phyloP scores from a whole-genome alignment of 2,329 filamentous ascomycete species.

The Apiospora malaysiana region DNA sequence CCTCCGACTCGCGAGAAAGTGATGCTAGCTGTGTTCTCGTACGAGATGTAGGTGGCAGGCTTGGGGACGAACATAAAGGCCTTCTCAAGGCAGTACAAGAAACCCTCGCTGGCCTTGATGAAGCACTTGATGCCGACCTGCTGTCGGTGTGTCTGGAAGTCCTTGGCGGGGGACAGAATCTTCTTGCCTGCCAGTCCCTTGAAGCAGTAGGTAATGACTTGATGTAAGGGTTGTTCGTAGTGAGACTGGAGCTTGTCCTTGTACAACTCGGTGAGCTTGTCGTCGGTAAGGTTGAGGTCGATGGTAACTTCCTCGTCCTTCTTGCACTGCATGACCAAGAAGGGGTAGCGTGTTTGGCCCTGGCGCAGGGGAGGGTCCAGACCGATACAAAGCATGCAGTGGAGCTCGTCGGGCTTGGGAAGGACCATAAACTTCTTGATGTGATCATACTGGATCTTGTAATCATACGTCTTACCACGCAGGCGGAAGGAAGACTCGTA shows the following conservation, averaged over 20 bases:
- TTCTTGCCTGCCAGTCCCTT: conserved; percentile 93
- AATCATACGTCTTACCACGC: conserved; percentile 98
- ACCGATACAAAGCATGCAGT: conserved; percentile 92
- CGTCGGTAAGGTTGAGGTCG: conserved; percentile 94
- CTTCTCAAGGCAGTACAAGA: conserved; percentile 96
- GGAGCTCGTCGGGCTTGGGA: conserved; percentile 97
- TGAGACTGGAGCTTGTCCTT: conserved; percentile 86
- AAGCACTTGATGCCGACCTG: conserved; percentile 98
- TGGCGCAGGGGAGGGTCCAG: conserved; percentile 94
- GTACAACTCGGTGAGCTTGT: conserved; percentile 82
- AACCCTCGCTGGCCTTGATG: conserved; percentile 99
- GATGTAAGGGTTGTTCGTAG: conserved; percentile 92
- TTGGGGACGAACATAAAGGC: conserved; percentile 99
- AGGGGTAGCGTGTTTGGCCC: conserved; percentile 96
- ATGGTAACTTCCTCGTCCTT: conserved; percentile 96
- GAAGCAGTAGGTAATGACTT: conserved; percentile 95
- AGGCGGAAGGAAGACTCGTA: conserved; percentile 97
- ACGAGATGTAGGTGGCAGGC: conserved; percentile 94
- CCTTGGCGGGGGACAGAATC: conserved; percentile 89
- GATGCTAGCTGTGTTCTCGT: conserved; percentile 89
- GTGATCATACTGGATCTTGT: conserved; percentile 98
- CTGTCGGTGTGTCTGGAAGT: conserved; percentile 91
- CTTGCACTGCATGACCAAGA: conserved; percentile 99
- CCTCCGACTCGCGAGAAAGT: conserved; percentile 96
- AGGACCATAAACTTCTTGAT: conserved; percentile 99